phyloP scores from a whole-genome alignment of 169 alveolate genomes.

The Eimeria praecox region DNA sequence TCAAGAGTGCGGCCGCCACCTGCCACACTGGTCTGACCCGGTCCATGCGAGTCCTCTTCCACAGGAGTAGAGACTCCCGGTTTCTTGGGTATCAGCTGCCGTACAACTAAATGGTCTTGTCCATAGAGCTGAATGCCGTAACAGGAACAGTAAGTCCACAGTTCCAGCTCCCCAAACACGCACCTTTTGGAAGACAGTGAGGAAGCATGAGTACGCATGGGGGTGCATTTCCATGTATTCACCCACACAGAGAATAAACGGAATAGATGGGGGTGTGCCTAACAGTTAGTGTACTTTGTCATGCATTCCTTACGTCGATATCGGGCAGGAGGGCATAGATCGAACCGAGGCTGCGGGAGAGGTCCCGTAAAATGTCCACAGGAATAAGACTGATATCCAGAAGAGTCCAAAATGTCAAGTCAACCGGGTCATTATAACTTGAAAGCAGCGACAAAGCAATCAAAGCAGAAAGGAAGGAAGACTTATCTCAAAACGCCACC shows the following conservation, averaged over 20 bases:
- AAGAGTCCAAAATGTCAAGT: constrained; percentile 59
- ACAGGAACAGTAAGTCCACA: not conserved
- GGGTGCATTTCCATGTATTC: not conserved
- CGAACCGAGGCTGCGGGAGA: constrained; percentile 74
- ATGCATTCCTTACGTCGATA: constrained; percentile 7
- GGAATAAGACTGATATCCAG: constrained; percentile 75
- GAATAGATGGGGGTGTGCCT: not conserved
- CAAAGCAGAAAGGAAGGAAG: not conserved
- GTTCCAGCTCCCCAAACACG: not conserved
- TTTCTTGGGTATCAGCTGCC: constrained; percentile 19
- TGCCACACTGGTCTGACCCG: not conserved
- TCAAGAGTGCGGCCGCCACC: not conserved
- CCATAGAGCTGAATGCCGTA: constrained; percentile 40
- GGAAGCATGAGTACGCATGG: not conserved
- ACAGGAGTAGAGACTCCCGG: not conserved
- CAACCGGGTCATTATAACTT: constrained; percentile 75
- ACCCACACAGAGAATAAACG: not conserved
- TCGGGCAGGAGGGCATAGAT: constrained; percentile 76
- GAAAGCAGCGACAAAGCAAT: not conserved
- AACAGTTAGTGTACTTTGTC: not conserved
- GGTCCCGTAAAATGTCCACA: constrained; percentile 41
- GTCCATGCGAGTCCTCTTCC: not conserved
- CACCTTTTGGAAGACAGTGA: not conserved
- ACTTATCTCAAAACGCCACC: not conserved
- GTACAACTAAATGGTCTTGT: constrained; percentile 40